These are phyloP conservation scores for Monosporozyma aerobia DNA, from an alignment of 805 yeast genomes.

Conservation along the genomic window DNA sequence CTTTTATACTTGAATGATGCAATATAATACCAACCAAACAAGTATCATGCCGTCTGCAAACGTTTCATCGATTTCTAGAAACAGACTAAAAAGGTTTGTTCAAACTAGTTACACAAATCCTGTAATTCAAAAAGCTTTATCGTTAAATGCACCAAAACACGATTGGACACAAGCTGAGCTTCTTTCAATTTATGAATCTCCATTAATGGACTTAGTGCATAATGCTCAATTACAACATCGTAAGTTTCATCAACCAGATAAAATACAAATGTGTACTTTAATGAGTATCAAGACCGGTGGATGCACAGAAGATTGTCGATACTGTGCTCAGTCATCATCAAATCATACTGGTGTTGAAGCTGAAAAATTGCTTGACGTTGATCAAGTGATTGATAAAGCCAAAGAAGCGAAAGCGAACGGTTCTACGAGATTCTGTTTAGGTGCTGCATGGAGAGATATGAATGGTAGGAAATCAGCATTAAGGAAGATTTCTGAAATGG, in stretches of 20 bases:
- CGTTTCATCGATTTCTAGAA: constrained; percentile 6
- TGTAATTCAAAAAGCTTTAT: constrained; percentile 18
- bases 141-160: constrained; percentile 25
- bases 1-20: background rate
- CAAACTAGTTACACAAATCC: background rate
- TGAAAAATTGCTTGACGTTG: constrained; percentile 50
- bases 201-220: constrained; percentile 51
- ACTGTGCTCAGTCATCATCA: constrained; percentile 68
- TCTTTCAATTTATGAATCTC: constrained; percentile 51
- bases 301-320: constrained; percentile 73
- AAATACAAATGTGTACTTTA: constrained; percentile 64
- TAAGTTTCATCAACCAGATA: constrained; percentile 49
- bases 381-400: constrained; percentile 57
- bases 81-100: background rate
- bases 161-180: constrained; percentile 58
- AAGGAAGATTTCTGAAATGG: constrained; percentile 56
- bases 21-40: background rate
- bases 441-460: constrained; percentile 88
- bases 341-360: constrained; percentile 67
- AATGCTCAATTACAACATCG: constrained; percentile 60
- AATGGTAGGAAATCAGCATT: constrained; percentile 62
- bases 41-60: background rate
- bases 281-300: constrained; percentile 74
- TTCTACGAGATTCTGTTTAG: constrained; percentile 72
- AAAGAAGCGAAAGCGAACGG: constrained; percentile 59